Percentiles rank a stretch among this genome's conserved stretches.
These are phyloP conservation scores for Cordyceps pruinosa DNA, from an alignment of 2,329 filamentous ascomycete genomes.

Conservation along the genomic window DNA sequence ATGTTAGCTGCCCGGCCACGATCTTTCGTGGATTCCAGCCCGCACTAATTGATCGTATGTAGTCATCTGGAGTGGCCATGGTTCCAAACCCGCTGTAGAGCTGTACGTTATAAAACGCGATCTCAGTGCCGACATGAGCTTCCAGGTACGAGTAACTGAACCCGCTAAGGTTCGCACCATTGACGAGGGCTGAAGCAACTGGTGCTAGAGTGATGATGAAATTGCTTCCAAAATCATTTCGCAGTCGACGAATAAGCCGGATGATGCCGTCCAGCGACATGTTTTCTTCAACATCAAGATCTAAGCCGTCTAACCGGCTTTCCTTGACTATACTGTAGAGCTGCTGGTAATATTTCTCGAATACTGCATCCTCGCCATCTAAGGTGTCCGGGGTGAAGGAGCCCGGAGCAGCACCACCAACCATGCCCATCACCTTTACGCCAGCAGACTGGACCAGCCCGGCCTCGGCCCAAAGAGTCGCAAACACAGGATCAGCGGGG, in stretches of 20 bases:
- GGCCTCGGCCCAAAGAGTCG: constrained; percentile 70
- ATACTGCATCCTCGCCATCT: constrained; percentile 48
- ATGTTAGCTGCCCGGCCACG: constrained; percentile 71
- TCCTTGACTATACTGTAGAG: constrained; percentile 55
- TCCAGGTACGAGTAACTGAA: constrained; percentile 72
- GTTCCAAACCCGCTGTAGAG: constrained; percentile 83
- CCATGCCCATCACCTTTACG: constrained; percentile 73
- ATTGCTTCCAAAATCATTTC: constrained; percentile 55
- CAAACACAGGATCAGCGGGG: constrained; percentile 55
- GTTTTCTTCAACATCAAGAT: constrained; percentile 70
- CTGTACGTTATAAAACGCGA: constrained; percentile 79
- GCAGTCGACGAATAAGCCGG: constrained; percentile 56
- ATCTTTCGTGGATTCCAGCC: constrained; percentile 67
- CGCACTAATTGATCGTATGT: constrained; percentile 39
- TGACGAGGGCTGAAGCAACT: constrained; percentile 62
- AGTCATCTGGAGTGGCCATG: constrained; percentile 33
- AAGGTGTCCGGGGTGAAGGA: constrained; percentile 50
- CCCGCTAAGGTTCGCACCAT: constrained; percentile 58
- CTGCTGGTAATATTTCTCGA: constrained; percentile 65
- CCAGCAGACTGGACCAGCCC: constrained; percentile 59
- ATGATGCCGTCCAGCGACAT: constrained; percentile 60
- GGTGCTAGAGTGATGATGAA: constrained; percentile 76
- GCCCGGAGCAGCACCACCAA: constrained; percentile 73
- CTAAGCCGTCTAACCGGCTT: constrained; percentile 57
- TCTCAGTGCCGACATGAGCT: constrained; percentile 49